A percentile compares a stretch with the other conserved stretches of the same genome.
phyloP scores from a whole-genome alignment of 2,329 filamentous ascomycete genomes.

The Passalora sequoiae region DNA sequence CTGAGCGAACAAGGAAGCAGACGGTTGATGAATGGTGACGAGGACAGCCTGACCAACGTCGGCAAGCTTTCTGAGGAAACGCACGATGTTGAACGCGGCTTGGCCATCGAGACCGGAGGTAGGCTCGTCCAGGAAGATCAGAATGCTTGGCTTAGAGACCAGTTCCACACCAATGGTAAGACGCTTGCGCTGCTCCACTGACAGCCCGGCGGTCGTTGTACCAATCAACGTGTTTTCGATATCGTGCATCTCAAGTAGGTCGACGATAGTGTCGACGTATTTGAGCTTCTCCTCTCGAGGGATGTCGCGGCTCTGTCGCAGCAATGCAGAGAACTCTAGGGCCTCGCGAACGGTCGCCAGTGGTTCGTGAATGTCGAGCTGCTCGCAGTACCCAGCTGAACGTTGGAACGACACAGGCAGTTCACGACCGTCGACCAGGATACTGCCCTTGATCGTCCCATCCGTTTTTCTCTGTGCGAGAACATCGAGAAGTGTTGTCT shows the following conservation, averaged over 20 bases:
- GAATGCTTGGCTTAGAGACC: slow-evolving; percentile 53
- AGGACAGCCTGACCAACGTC: slow-evolving; percentile 62
- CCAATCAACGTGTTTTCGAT: slow-evolving; percentile 63
- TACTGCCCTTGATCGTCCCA: slow-evolving; percentile 42
- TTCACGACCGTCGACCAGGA: slow-evolving; percentile 42
- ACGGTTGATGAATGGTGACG: slow-evolving; percentile 65
- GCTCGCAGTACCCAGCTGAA: slow-evolving; percentile 54
- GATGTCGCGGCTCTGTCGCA: slow-evolving; percentile 57
- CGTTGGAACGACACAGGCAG: slow-evolving; percentile 46
- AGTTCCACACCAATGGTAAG: slow-evolving; percentile 55
- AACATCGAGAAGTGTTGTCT: slow-evolving; percentile 38
- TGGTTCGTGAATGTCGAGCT: slow-evolving; percentile 63
- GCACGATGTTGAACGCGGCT: slow-evolving; percentile 60
- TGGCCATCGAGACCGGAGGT: slow-evolving; percentile 57
- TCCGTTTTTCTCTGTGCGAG: slow-evolving; percentile 43
- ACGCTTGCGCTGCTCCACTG: slow-evolving; percentile 52
- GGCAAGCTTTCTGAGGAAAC: slow-evolving; percentile 62
- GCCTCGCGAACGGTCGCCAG: slow-evolving; percentile 63
- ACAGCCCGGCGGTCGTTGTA: slow-evolving; percentile 50
- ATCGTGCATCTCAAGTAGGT: slow-evolving; percentile 61
- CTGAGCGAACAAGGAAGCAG: slow-evolving; percentile 59
- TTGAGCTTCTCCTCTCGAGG: slow-evolving; percentile 58
- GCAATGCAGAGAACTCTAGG: slow-evolving; percentile 59
- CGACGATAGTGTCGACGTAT: slow-evolving; percentile 61
- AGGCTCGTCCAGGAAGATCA: slow-evolving; percentile 62